Evolutionary conservation across 257 asterid genomes (phyloP).

Genomic region (Solanum etuberosum): DNA sequence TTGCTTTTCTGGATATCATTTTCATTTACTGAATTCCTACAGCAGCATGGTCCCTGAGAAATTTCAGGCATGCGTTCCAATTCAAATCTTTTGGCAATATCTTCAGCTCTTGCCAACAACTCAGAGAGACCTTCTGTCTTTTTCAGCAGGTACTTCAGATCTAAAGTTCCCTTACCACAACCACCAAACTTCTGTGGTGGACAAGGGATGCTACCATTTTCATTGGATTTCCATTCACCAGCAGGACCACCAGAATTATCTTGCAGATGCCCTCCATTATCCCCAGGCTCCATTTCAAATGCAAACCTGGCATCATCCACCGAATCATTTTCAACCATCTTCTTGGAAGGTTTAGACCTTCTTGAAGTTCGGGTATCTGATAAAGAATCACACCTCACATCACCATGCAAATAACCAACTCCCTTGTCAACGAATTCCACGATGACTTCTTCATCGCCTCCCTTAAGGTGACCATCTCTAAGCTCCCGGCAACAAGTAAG

Average conservation of each 20-base stretch:
- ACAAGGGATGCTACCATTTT: slow-evolving; percentile 37
- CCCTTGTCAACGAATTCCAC: slow-evolving; percentile 14
- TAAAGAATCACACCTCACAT: background rate
- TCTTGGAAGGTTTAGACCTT: background rate
- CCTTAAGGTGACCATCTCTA: slow-evolving; percentile 45
- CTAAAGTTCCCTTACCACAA: slow-evolving; percentile 30
- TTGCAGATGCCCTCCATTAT: background rate
- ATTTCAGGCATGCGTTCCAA: slow-evolving; percentile 7
- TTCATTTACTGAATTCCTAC: slow-evolving; percentile 11
- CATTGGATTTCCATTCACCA: slow-evolving; percentile 27
- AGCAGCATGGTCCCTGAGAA: slow-evolving; percentile 18
- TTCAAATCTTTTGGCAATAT: background rate
- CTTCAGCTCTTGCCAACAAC: slow-evolving; percentile 31
- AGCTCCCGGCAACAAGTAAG: slow-evolving; percentile 77
- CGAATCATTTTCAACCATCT: background rate
- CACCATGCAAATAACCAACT: slow-evolving; percentile 41
- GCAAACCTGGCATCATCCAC: background rate
- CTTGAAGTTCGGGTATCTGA: background rate
- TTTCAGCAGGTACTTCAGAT: slow-evolving; percentile 20
- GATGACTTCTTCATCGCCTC: slow-evolving; percentile 23
- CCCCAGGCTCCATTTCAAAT: background rate
- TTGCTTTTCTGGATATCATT: slow-evolving; percentile 6
- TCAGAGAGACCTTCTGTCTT: slow-evolving; percentile 16
- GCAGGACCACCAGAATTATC: background rate
- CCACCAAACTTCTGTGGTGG: slow-evolving; percentile 33